Evolutionary conservation across 345 rosid genomes (phyloP).

Genomic region (Linum tenue): DNA sequence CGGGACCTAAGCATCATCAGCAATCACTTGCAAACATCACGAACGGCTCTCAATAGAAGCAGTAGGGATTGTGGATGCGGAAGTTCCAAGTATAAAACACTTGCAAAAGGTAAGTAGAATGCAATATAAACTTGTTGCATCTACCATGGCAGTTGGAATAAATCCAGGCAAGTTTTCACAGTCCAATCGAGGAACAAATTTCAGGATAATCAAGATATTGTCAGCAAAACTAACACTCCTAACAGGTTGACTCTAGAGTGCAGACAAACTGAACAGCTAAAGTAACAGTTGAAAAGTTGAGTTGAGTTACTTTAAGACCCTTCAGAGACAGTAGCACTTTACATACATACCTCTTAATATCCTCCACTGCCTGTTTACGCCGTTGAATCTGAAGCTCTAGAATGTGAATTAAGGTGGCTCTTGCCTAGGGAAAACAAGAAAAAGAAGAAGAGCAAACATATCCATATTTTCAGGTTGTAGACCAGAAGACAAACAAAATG

Average conservation of each 20-base stretch:
- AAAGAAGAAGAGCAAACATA: neutral
- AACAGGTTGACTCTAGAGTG: neutral
- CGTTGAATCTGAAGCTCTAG: slow-evolving; percentile 81
- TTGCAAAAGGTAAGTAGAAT: neutral
- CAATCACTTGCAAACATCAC: neutral
- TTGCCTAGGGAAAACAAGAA: slow-evolving; percentile 39
- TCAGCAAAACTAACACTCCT: neutral
- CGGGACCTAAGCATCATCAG: neutral
- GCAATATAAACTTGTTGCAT: neutral
- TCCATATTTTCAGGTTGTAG: neutral
- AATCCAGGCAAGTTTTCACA: neutral
- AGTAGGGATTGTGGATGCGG: neutral
- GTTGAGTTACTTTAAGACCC: neutral
- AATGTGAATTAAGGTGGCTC: slow-evolving; percentile 88
- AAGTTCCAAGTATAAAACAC: neutral
- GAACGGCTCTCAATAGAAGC: neutral
- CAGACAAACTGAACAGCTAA: neutral
- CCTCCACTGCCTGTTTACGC: slow-evolving; percentile 85
- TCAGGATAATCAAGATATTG: neutral
- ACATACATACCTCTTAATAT: slow-evolving; percentile 62
- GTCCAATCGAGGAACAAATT: neutral
- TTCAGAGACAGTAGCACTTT: neutral
- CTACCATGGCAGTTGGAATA: neutral
- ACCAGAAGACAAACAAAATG: slow-evolving; percentile 4
- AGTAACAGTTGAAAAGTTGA: neutral